Evolutionary conservation across 2,329 filamentous ascomycete genomes (phyloP).

Genomic region (Alternaria consortialis): DNA sequence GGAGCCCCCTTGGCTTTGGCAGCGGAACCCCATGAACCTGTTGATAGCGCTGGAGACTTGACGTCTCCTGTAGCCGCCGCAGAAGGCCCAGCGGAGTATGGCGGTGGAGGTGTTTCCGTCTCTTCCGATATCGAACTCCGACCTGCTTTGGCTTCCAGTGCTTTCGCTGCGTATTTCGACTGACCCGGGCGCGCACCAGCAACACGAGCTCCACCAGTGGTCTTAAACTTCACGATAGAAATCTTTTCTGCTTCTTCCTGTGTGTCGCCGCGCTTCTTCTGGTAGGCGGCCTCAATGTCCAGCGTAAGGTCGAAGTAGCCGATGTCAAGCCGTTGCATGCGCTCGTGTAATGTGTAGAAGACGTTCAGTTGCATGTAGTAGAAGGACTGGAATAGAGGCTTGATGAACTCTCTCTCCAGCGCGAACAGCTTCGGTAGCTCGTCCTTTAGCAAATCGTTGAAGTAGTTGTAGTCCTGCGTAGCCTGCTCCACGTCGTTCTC

Average conservation of each 20-base stretch:
- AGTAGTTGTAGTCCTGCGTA: conserved; percentile 97
- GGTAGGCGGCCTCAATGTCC: conserved; percentile 91
- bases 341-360: conserved; percentile 97
- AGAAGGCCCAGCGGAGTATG: conserved; percentile 49
- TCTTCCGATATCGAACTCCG: conserved; percentile 44
- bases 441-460: conserved; percentile 95
- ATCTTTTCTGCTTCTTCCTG: conserved; percentile 85
- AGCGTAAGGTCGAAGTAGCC: conserved; percentile 94
- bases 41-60: conserved; percentile 43
- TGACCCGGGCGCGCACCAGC: conserved; percentile 36
- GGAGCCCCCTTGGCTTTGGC: conserved; percentile 61
- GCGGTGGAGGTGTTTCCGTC: conserved; percentile 51
- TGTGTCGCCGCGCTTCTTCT: conserved; percentile 86
- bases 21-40: conserved; percentile 53
- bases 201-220: conserved; percentile 70
- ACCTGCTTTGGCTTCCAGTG: conserved; percentile 48
- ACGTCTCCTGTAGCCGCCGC: conserved; percentile 23
- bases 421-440: conserved; percentile 91
- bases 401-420: conserved; percentile 93
- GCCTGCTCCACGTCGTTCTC: conserved; percentile 90
- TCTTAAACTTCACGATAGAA: conserved; percentile 89
- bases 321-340: conserved; percentile 97
- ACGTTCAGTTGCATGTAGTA: conserved; percentile 99
- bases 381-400: conserved; percentile 96
- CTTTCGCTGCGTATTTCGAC: conserved; percentile 52